Base-by-base conservation (phyloP, 1,284 basidiomycete genomes). In the Pyrrhoderma lamaoense region DNA sequence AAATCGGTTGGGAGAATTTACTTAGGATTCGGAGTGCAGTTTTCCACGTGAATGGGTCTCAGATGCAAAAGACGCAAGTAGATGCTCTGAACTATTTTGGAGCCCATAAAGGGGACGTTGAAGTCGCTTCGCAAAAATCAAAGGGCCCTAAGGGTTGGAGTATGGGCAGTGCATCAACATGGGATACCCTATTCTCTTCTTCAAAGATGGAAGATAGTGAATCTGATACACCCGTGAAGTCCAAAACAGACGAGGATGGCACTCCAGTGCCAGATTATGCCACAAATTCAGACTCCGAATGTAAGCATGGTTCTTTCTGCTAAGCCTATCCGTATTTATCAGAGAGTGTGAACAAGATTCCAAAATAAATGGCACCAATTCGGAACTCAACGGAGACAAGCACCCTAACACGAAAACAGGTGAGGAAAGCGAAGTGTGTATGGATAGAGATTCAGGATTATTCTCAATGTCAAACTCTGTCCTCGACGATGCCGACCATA, bases 11-110 rank as follows among this genome's bases (percentile, higher is more conserved):
- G 96, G 96, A 99, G 68, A 95, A 99, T 71, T 77, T 99, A 13
- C 77, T 99, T 52, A 93, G 93, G 71, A 89, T 89, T 25, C 84
- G 95, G 74, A 93, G 89, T 65, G 72, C 76, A 44, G 95, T 99
- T 8, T 99, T 99, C 68, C 95, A 99, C 36, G 99, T 99, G 95
- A 96, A 99, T 67, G 95, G 99, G 67, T 99, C 98, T 66, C 77
- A 95, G 25, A 87, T 79, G 81, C 84, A 89, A 67, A 89, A 88
- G 62, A 80, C 81, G 2, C 79, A 85, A n/a, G 67, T 61, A 1
- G 81, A 87, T 37, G 67, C 79, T 25, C 72, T 71, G 8, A n/a
- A n/a, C n/a, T n/a, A n/a, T n/a, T n/a, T 14, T n/a, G 27, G 27
- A 31, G 7, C 27, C 11, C 5, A 5, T 31, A 31, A 31, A 5